Conservation (phyloP, 768 basidiomycete species). For the Lentinula sp. region DNA sequence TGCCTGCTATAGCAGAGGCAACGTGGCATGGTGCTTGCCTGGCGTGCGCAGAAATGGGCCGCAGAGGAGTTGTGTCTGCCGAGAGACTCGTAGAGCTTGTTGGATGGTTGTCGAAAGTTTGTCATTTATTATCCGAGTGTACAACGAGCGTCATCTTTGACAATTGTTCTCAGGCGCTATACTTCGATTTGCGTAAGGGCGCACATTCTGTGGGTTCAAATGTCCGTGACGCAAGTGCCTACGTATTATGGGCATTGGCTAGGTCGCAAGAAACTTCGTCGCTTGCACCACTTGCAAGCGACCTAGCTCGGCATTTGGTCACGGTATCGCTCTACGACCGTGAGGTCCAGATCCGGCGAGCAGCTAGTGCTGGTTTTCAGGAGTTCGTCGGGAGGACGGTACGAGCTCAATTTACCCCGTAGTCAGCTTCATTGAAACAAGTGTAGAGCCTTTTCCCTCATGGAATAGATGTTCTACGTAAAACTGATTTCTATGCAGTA, state of each 20-base stretch:
- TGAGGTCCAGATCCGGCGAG: conserved; percentile 90
- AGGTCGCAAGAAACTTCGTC: conserved; percentile 59
- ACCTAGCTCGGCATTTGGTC: conserved; percentile 67
- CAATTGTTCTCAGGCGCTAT: conserved; percentile 57
- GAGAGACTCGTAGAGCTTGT: conserved; percentile 58
- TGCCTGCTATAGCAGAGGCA: conserved; percentile 73
- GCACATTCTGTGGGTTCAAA: conserved; percentile 92
- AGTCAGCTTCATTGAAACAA: conserved; percentile 9
- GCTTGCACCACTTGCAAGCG: conserved; percentile 53
- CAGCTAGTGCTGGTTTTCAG: conserved; percentile 96
- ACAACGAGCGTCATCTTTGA: background rate
- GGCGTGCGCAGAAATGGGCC: conserved; percentile 88
- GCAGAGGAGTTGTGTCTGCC: conserved; percentile 64
- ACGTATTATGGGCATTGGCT: conserved; percentile 92
- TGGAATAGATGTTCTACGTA: conserved; percentile 88
- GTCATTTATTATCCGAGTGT: conserved; percentile 1
- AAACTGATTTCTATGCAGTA: conserved; percentile 94
- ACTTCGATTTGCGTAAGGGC: conserved; percentile 88
- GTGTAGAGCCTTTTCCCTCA: conserved; percentile 81
- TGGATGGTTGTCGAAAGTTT: conserved; percentile 77
- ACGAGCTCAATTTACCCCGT: conserved; percentile 18
- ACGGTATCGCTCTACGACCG: conserved; percentile 85
- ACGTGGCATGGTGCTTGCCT: conserved; percentile 96
- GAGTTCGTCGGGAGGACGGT: conserved; percentile 95
- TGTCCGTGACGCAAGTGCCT: conserved; percentile 91